Evolutionary conservation across 345 rosid genomes (phyloP).

Genomic region (Pistacia atlantica): DNA sequence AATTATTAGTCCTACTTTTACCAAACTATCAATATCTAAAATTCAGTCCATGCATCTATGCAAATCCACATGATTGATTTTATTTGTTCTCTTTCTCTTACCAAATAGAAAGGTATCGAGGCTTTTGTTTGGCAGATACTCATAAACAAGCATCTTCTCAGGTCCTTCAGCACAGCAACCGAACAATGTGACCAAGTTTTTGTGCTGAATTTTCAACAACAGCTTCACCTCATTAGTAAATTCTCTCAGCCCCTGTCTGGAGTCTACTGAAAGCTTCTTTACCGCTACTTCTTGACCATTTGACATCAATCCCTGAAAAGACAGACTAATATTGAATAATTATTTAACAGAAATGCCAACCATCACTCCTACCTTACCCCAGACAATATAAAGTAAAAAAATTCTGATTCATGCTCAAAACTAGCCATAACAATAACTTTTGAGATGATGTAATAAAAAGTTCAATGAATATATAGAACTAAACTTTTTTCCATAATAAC

Average conservation of each 20-base stretch:
- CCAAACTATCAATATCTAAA: neutral
- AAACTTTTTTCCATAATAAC: too few relatives aligned
- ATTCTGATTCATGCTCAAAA: neutral
- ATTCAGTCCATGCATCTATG: neutral
- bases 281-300: conserved; percentile 72
- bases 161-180: conserved; percentile 76
- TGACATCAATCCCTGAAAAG: conserved; percentile 58
- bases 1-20: neutral
- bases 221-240: conserved; percentile 76
- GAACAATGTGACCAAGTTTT: conserved; percentile 66
- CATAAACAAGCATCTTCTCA: conserved; percentile 81
- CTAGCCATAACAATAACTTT: neutral
- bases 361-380: neutral
- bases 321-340: neutral
- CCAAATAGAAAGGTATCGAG: conserved; percentile 74
- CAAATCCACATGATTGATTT: neutral
- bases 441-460: too few relatives aligned
- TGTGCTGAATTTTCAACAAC: conserved; percentile 69
- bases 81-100: conserved; percentile 19
- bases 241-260: conserved; percentile 72
- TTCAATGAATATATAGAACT: too few relatives aligned
- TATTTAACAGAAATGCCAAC: neutral
- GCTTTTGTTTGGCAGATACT: conserved; percentile 78
- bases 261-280: conserved; percentile 59
- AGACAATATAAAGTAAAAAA: neutral